Percentiles rank a stretch among this genome's conserved stretches.
Conservation (phyloP, 768 basidiomycete species). For the Podaxis rugospora region DNA sequence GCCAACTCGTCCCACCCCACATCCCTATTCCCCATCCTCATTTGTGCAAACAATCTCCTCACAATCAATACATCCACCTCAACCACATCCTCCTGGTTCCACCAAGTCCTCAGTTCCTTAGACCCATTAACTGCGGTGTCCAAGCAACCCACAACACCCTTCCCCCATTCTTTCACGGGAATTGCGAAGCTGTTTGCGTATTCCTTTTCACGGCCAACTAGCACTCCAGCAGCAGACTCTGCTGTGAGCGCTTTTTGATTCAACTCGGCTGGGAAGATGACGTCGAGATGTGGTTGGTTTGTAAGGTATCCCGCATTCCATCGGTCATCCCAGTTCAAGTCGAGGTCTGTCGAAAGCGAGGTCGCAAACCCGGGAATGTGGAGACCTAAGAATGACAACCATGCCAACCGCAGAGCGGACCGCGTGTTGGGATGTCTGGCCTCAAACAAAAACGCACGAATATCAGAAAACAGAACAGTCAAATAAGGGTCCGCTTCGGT, state of each 20-base stretch:
- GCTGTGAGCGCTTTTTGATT: conserved; percentile 33
- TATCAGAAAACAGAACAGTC: conserved; percentile 68
- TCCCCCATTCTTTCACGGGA: conserved; percentile 64
- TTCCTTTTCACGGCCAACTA: conserved; percentile 63
- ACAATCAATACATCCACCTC: conserved; percentile 47
- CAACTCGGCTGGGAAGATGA: conserved; percentile 45
- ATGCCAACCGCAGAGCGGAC: conserved; percentile 58
- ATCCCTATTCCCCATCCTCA: conserved; percentile 45
- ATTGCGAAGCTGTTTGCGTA: conserved; percentile 55
- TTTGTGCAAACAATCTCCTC: conserved; percentile 54
- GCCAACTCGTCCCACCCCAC: conserved; percentile 61
- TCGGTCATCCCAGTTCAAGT: conserved; percentile 58
- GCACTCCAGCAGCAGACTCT: conserved; percentile 61
- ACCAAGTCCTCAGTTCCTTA: conserved; percentile 28
- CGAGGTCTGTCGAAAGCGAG: conserved; percentile 27
- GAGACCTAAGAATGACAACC: conserved; percentile 69
- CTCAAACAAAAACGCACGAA: conserved; percentile 52
- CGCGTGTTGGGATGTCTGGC: conserved; percentile 42
- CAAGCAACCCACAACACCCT: conserved; percentile 48
- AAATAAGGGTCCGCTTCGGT: conserved; percentile 64
- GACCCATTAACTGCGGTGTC: conserved; percentile 32
- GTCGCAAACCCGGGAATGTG: conserved; percentile 62
- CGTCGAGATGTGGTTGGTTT: conserved; percentile 38
- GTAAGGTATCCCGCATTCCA: conserved; percentile 54
- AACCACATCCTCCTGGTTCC: conserved; percentile 44